Evolutionary conservation across 2,329 filamentous ascomycete genomes (phyloP).

Genomic region (Aureobasidium sp.): DNA sequence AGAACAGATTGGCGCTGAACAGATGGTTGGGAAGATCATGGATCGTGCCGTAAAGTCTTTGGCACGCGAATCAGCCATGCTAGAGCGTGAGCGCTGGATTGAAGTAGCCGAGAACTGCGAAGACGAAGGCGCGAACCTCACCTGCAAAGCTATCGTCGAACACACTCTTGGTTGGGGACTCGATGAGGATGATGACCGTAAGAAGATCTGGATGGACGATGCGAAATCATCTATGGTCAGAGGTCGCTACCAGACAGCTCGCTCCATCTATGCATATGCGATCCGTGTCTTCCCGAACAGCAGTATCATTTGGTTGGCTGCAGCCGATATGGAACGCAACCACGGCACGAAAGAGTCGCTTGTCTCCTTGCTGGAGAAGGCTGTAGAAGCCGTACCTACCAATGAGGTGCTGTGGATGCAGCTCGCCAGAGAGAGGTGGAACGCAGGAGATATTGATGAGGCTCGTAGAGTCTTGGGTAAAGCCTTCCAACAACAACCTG

Average conservation of each 20-base stretch:
- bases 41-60: constrained; percentile 84
- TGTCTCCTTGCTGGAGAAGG: constrained; percentile 81
- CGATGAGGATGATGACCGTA: constrained; percentile 93
- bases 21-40: constrained; percentile 78
- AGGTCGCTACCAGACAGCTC: constrained; percentile 79
- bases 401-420: constrained; percentile 93
- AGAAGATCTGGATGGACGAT: constrained; percentile 93
- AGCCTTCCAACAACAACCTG: constrained; percentile 90
- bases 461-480: constrained; percentile 77
- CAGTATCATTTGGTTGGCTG: constrained; percentile 81
- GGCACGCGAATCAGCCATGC: constrained; percentile 88
- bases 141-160: constrained; percentile 81
- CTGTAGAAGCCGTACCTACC: constrained; percentile 85
- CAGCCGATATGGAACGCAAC: constrained; percentile 82
- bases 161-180: constrained; percentile 90
- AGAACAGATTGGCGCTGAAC: constrained; percentile 75
- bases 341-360: constrained; percentile 79
- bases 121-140: constrained; percentile 78
- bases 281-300: constrained; percentile 84
- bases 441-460: constrained; percentile 78
- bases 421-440: constrained; percentile 90
- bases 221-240: constrained; percentile 73
- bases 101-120: constrained; percentile 90
- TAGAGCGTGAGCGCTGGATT: constrained; percentile 96
- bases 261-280: constrained; percentile 88